A percentile compares a stretch with the other conserved stretches of the same genome.
Conservation (phyloP, 331 rosid genomes). For the Cydonia oblonga region DNA sequence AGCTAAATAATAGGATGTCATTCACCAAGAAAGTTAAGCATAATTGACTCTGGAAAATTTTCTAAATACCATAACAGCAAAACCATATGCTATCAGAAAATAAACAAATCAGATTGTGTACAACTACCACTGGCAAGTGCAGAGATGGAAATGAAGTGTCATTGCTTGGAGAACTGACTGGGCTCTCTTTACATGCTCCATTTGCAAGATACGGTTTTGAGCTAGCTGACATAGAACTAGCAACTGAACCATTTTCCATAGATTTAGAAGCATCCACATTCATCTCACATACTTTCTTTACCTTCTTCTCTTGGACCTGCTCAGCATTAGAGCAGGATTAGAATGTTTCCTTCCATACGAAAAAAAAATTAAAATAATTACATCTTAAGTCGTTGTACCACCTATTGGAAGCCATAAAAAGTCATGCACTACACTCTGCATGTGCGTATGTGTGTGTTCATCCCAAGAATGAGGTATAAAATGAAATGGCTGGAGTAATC, state of each 20-base stretch:
- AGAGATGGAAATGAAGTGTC: constrained; percentile 33
- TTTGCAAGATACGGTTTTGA: constrained; percentile 28
- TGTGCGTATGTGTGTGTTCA: not conserved
- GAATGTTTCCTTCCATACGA: not conserved
- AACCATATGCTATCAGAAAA: constrained; percentile 5
- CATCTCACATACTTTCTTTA: constrained; percentile 55
- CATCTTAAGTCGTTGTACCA: not conserved
- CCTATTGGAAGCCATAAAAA: not conserved
- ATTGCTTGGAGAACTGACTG: constrained; percentile 18
- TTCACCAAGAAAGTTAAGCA: not conserved
- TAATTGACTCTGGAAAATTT: not conserved
- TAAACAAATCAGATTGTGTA: constrained; percentile 12
- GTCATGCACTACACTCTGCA: not conserved
- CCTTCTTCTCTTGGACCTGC: constrained; percentile 64
- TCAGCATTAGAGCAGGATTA: constrained; percentile 9
- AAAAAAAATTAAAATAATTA: not conserved
- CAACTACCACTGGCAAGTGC: constrained; percentile 53
- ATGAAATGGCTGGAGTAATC: not conserved
- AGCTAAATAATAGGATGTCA: not conserved
- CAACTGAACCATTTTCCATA: constrained; percentile 37
- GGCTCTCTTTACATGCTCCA: constrained; percentile 37
- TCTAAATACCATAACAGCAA: not conserved
- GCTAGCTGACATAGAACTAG: constrained; percentile 20
- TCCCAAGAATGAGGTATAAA: not conserved
- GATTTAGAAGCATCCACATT: constrained; percentile 36